Evolutionary conservation across 2,329 filamentous ascomycete genomes (phyloP), one percentile per base, ranked within the genome.

Genomic region (Hymenoscyphus albidus): DNA sequence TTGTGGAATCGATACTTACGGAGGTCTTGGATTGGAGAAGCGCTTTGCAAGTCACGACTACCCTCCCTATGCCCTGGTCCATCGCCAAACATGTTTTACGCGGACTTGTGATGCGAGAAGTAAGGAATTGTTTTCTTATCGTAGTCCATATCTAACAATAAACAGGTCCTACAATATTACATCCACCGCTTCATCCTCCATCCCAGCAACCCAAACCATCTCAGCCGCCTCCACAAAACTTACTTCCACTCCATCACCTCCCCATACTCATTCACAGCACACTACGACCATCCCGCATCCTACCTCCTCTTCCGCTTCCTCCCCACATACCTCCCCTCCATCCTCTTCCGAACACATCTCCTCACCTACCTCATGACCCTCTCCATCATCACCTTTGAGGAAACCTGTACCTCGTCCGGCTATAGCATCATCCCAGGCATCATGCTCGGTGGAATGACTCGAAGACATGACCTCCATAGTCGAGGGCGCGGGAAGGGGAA

Each of bases 161-260:
- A 63, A 16, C 27, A 91, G 79, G 72, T 86, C 6, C 74, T 93
- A 12, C 85, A 87, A 64, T 97, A 96, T 75, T 83, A 86, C 70
- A 81, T 92, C 69, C 92, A 96, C 77, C 87, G 90, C 61, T 84
- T 84, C 72, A 65, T 89, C 32, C 82, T 97, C 9, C 92, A 96
- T 77, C 55, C 74, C 68, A 31, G 76, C 73, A 70, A 75, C 0
- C 71, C 73, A 16, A 71, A 65, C 38, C 74, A 72, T 35, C 65
- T 84, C 31, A 78, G 80, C 7, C 74, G 69, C 5, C 76, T 82
- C 60, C 80, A 85, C 74, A 66, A 72, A 58, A 60, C 70, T 62
- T 82, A 80, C 73, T 78, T 79, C 71, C 86, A 91, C 77, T 76
- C 80, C 58, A 78, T 84, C 64, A 74, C 75, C 31, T 80, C 83